Percentiles rank a stretch among this genome's conserved stretches.
Evolutionary conservation across 352 stramenopile species (phyloP).

Genomic region (Pythium myriotylum): DNA sequence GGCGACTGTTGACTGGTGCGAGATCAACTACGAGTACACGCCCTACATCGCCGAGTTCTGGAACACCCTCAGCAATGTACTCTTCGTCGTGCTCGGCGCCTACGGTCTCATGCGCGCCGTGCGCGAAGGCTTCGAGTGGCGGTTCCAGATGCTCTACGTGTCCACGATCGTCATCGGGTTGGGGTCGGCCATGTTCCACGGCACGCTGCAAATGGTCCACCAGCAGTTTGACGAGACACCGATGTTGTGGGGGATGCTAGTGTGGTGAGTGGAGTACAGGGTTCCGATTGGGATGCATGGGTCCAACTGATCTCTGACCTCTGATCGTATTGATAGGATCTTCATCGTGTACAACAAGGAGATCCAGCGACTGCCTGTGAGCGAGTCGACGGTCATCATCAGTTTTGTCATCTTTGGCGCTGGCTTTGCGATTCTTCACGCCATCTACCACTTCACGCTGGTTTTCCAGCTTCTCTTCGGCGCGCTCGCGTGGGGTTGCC

Average conservation of each 20-base stretch:
- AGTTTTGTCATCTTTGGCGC: constrained; percentile 51
- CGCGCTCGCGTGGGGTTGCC: constrained; percentile 46
- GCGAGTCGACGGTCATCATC: constrained; percentile 40
- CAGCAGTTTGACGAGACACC: constrained; percentile 85
- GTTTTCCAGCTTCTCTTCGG: constrained; percentile 76
- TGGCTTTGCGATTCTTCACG: constrained; percentile 67
- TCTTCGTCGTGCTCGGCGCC: constrained; percentile 77
- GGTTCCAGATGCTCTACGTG: constrained; percentile 74
- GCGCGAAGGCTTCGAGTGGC: constrained; percentile 67
- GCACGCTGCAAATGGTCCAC: constrained; percentile 76
- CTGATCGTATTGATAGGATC: constrained; percentile 46
- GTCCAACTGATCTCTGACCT: neutral
- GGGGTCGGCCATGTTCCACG: constrained; percentile 87
- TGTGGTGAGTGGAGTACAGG: constrained; percentile 38
- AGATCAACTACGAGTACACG: constrained; percentile 79
- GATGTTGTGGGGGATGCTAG: constrained; percentile 83
- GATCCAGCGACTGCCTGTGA: constrained; percentile 48
- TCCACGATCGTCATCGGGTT: constrained; percentile 81
- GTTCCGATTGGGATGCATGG: too few species aligned
- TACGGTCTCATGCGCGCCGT: constrained; percentile 68
- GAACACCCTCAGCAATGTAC: constrained; percentile 86
- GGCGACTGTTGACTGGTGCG: constrained; percentile 89
- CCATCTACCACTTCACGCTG: constrained; percentile 75
- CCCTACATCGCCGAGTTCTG: constrained; percentile 88
- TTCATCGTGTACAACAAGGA: constrained; percentile 82